Conservation (phyloP, 805 yeast genomes). For the Naumovozyma castellii region DNA sequence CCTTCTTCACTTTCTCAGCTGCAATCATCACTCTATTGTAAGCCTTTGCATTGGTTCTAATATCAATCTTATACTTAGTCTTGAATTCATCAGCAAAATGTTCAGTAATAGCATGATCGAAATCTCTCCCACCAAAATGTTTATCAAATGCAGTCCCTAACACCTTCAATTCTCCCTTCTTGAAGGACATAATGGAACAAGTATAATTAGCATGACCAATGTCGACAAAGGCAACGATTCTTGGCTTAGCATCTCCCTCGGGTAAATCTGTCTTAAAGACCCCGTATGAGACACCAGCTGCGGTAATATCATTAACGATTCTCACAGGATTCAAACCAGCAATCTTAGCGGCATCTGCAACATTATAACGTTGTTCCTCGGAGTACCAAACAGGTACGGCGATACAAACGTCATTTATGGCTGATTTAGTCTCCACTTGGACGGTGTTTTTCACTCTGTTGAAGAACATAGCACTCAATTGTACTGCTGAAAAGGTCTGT, state of each 20-base stretch:
- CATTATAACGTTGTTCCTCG: slow-evolving; percentile 93
- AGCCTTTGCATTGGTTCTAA: slow-evolving; percentile 86
- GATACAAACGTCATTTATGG: slow-evolving; percentile 78
- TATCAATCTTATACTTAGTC: slow-evolving; percentile 86
- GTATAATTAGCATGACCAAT: slow-evolving; percentile 95
- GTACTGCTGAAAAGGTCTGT: slow-evolving; percentile 74
- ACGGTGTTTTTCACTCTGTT: slow-evolving; percentile 81
- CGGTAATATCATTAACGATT: slow-evolving; percentile 93
- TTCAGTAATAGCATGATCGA: slow-evolving; percentile 87
- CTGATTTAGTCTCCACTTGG: slow-evolving; percentile 64
- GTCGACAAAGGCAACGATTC: slow-evolving; percentile 87
- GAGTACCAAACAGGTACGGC: slow-evolving; percentile 97
- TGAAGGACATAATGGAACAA: slow-evolving; percentile 80
- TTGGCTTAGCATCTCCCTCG: slow-evolving; percentile 67
- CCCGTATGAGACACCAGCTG: slow-evolving; percentile 99
- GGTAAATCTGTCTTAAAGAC: slow-evolving; percentile 95
- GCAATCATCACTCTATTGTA: slow-evolving; percentile 86
- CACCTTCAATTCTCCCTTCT: slow-evolving; percentile 92
- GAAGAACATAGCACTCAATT: slow-evolving; percentile 90
- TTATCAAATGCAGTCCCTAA: slow-evolving; percentile 88
- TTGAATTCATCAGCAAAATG: slow-evolving; percentile 91
- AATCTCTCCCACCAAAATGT: slow-evolving; percentile 97
- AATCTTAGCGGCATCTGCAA: slow-evolving; percentile 87
- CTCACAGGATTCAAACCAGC: slow-evolving; percentile 98
- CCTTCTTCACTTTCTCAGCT: slow-evolving; percentile 90